Percentiles rank a stretch among this genome's conserved stretches.
These are phyloP conservation scores for Leccinellum rugosiceps DNA, from an alignment of 768 basidiomycete species.

Conservation along the genomic window DNA sequence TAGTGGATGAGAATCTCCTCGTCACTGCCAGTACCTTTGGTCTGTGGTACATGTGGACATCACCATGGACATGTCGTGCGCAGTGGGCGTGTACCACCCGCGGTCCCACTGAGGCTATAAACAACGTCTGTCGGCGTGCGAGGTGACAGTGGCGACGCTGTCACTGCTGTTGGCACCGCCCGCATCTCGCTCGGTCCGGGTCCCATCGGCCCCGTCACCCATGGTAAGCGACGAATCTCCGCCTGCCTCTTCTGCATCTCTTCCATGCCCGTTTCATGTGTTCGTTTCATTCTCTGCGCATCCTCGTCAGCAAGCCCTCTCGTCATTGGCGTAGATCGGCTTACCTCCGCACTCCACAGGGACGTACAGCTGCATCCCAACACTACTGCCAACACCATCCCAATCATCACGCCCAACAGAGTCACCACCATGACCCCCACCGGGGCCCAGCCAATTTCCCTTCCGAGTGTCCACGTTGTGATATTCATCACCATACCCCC, in stretches of 20 bases:
- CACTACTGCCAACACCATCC: constrained; percentile 54
- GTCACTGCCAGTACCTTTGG: not conserved
- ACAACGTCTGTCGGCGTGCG: not conserved
- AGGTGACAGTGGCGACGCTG: constrained; percentile 7
- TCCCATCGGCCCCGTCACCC: not conserved
- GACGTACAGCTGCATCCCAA: constrained; percentile 56
- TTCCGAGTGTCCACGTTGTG: not conserved
- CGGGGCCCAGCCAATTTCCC: constrained; percentile 43
- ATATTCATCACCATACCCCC: constrained; percentile 11
- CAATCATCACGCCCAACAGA: not conserved
- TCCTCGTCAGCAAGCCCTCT: constrained; percentile 3
- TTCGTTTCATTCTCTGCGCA: constrained; percentile 2
- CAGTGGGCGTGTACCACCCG: constrained; percentile 1
- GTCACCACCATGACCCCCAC: constrained; percentile 63
- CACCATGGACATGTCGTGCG: constrained; percentile 2
- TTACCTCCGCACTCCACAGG: constrained; percentile 75
- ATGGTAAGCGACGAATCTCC: not conserved
- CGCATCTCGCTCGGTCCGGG: not conserved
- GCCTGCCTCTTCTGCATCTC: not conserved
- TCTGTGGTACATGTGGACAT: constrained; percentile 13
- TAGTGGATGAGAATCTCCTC: too few species aligned
- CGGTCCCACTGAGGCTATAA: constrained; percentile 3
- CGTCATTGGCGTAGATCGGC: constrained; percentile 5
- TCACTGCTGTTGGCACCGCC: not conserved
- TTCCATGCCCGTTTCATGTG: not conserved